Percentiles rank a stretch among this genome's conserved stretches.
Conservation (phyloP, 257 asterid species). For the Salvia hispanica region DNA sequence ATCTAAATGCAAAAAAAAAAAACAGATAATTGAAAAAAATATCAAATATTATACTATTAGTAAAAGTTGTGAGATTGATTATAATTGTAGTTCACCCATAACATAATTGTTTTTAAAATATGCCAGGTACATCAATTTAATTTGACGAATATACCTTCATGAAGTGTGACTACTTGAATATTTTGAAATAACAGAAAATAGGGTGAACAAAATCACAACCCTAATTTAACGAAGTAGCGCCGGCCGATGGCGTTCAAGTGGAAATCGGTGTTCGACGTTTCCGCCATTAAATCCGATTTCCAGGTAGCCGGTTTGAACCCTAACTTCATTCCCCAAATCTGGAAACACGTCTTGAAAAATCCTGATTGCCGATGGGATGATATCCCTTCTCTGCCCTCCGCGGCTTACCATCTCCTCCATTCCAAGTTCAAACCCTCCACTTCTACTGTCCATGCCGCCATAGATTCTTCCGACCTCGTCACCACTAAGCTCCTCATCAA, state of each 20-base stretch:
- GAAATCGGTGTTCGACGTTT: conserved; percentile 76
- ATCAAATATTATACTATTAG: too few relatives aligned
- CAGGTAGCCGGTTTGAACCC: conserved; percentile 65
- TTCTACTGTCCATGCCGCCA: conserved; percentile 67
- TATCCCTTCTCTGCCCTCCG: conserved; percentile 78
- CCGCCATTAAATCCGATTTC: conserved; percentile 66
- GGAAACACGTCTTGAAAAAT: conserved; percentile 79
- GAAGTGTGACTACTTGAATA: too few relatives aligned
- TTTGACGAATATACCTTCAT: too few relatives aligned
- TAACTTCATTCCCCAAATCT: conserved; percentile 75
- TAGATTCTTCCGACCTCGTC: conserved; percentile 70
- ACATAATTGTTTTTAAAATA: too few relatives aligned
- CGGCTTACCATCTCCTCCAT: conserved; percentile 66
- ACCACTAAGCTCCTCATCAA: conserved; percentile 95
- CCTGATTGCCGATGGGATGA: conserved; percentile 80
- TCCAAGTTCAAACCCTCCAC: conserved; percentile 73
- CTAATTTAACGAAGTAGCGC: not conserved
- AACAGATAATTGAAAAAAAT: too few relatives aligned
- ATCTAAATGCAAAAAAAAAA: too few relatives aligned
- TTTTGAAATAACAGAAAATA: not conserved
- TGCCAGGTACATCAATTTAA: too few relatives aligned
- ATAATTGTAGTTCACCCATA: too few relatives aligned
- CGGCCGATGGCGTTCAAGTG: conserved; percentile 63
- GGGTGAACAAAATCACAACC: not conserved
- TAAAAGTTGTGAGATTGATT: too few relatives aligned